A percentile compares a stretch with the other conserved stretches of the same genome.
Evolutionary conservation across 2,329 filamentous ascomycete species (phyloP).

Genomic region (Chrysosporium keratinophilum): DNA sequence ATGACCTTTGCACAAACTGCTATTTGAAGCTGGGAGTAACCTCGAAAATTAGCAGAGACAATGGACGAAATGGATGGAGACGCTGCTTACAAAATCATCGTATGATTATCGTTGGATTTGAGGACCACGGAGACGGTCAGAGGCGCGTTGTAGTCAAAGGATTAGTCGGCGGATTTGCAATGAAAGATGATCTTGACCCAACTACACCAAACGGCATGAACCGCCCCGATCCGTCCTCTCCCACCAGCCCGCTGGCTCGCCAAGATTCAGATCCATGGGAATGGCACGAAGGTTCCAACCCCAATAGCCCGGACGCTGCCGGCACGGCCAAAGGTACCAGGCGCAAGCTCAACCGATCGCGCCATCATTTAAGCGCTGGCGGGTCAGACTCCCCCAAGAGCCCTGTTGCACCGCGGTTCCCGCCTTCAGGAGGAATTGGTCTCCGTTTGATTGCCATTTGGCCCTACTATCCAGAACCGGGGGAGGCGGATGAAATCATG

Average conservation of each 20-base stretch:
- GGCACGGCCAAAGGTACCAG: slow-evolving; percentile 13
- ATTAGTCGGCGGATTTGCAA: slow-evolving; percentile 63
- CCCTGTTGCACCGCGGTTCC: slow-evolving; percentile 40
- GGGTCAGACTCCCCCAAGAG: slow-evolving; percentile 1
- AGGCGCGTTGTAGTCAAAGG: slow-evolving; percentile 59
- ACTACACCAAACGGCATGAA: slow-evolving; percentile 12
- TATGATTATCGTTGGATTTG: slow-evolving; percentile 71
- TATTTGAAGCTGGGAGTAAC: slow-evolving; percentile 58
- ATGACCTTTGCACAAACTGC: slow-evolving; percentile 72
- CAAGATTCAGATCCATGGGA: slow-evolving; percentile 30
- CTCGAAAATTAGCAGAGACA: slow-evolving; percentile 59
- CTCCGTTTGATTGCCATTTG: slow-evolving; percentile 55
- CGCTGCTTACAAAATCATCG: slow-evolving; percentile 70
- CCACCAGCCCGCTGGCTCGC: slow-evolving; percentile 22
- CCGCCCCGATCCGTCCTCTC: slow-evolving; percentile 18
- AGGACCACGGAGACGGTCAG: slow-evolving; percentile 56
- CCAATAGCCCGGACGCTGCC: background rate
- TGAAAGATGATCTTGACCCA: slow-evolving; percentile 49
- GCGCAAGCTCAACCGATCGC: slow-evolving; percentile 15
- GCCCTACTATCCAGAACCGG: slow-evolving; percentile 61
- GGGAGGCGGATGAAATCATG: slow-evolving; percentile 57
- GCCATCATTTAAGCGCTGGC: slow-evolving; percentile 1
- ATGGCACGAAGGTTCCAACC: slow-evolving; percentile 34
- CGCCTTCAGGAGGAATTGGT: slow-evolving; percentile 66
- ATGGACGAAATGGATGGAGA: slow-evolving; percentile 72